Conservation (phyloP, 441 rosid species). For the Arabidopsis lyrata region DNA sequence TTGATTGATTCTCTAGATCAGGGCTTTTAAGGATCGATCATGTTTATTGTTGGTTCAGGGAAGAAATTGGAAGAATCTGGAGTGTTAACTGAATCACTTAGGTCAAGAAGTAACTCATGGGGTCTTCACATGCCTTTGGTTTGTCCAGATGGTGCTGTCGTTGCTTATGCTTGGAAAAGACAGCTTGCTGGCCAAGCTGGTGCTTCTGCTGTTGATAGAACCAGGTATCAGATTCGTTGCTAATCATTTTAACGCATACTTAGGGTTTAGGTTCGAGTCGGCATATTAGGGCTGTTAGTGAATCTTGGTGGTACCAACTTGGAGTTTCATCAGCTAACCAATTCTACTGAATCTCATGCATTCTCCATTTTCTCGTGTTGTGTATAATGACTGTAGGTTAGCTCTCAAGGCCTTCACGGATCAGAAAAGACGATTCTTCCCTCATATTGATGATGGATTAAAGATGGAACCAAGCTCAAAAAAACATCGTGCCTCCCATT, state of each 20-base stretch:
- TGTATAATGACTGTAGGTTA: constrained; percentile 58
- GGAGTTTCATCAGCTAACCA: constrained; percentile 11
- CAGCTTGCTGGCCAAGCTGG: constrained; percentile 99
- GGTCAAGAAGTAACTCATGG: constrained; percentile 88
- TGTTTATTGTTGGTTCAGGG: constrained; percentile 51
- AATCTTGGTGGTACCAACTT: constrained; percentile 10
- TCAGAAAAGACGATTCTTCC: constrained; percentile 83
- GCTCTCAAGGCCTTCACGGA: constrained; percentile 93
- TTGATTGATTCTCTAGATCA: neutral
- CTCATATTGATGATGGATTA: constrained; percentile 70
- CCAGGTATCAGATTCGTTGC: constrained; percentile 60
- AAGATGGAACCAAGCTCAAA: constrained; percentile 59
- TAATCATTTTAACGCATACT: neutral
- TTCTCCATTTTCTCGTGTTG: too few relatives aligned
- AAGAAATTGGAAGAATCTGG: constrained; percentile 91
- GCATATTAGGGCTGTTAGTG: constrained; percentile 5
- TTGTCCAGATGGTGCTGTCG: constrained; percentile 98
- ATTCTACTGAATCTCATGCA: too few relatives aligned
- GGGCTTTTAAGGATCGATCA: neutral
- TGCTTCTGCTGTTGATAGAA: constrained; percentile 96
- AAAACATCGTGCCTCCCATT: constrained; percentile 56
- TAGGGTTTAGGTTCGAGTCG: neutral
- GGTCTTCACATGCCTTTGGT: constrained; percentile 95
- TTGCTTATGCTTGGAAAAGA: constrained; percentile 96
- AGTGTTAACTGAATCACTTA: constrained; percentile 78